phyloP scores from a whole-genome alignment of 2,329 filamentous ascomycete genomes.

The Colletotrichum euphorbiae region DNA sequence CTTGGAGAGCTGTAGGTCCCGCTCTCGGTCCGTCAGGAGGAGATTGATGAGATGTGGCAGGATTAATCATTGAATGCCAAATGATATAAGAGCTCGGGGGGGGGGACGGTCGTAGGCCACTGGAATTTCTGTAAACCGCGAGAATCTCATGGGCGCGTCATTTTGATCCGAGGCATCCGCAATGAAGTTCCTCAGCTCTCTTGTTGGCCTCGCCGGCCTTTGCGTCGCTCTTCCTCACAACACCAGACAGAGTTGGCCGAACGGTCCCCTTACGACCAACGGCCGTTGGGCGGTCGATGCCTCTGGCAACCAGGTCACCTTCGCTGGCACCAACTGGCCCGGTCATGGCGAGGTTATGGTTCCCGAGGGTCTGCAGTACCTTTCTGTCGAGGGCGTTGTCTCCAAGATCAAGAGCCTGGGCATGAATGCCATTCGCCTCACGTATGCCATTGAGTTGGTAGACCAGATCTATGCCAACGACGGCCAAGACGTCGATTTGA shows the following conservation, averaged over 20 bases:
- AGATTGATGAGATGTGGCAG: background rate
- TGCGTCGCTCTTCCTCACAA: slow-evolving; percentile 28
- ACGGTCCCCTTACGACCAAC: slow-evolving; percentile 55
- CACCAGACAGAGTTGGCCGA: slow-evolving; percentile 50
- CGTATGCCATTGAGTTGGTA: slow-evolving; percentile 73
- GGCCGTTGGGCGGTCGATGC: slow-evolving; percentile 58
- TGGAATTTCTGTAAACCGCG: background rate
- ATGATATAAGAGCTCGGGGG: slow-evolving; percentile 21
- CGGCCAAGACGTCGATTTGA: slow-evolving; percentile 59
- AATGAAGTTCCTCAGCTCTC: slow-evolving; percentile 40
- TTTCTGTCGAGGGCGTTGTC: slow-evolving; percentile 66
- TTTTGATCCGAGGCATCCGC: background rate
- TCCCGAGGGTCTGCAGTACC: slow-evolving; percentile 72
- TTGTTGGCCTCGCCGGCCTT: slow-evolving; percentile 40
- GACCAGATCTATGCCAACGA: slow-evolving; percentile 66
- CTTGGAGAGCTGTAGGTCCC: slow-evolving; percentile 21
- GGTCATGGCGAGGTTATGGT: slow-evolving; percentile 73
- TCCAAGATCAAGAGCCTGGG: slow-evolving; percentile 68
- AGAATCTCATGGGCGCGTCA: slow-evolving; percentile 1
- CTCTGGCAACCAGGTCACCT: slow-evolving; percentile 56
- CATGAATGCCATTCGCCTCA: slow-evolving; percentile 73
- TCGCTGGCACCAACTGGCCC: slow-evolving; percentile 72
- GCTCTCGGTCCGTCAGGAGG: slow-evolving; percentile 17
- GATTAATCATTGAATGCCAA: too few species aligned
- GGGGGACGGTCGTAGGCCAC: background rate